Evolutionary conservation across 805 yeast genomes (phyloP).

Genomic region (Yamadazyma akitaensis): DNA sequence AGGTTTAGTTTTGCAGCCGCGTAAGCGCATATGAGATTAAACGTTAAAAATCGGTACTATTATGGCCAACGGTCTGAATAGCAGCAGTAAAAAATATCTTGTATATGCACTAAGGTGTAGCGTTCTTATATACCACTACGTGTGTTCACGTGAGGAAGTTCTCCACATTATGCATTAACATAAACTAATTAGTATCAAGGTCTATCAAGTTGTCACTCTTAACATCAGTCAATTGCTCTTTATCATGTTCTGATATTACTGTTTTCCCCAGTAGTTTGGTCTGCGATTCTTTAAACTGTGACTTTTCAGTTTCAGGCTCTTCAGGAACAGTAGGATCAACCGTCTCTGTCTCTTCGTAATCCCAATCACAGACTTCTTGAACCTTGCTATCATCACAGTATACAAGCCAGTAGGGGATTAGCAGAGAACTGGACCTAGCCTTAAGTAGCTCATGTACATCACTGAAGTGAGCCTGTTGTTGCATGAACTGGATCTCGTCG

Average conservation of each 20-base stretch:
- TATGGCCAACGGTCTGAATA: background rate
- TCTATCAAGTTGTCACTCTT: slow-evolving; percentile 1
- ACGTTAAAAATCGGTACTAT: background rate
- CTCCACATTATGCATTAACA: background rate
- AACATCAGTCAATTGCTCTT: background rate
- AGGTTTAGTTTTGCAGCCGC: background rate
- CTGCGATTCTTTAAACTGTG: background rate
- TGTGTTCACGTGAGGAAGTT: background rate
- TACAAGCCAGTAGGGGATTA: slow-evolving; percentile 3
- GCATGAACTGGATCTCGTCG: slow-evolving; percentile 4
- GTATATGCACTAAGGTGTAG: too few relatives aligned
- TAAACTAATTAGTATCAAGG: background rate
- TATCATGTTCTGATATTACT: background rate
- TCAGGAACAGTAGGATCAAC: background rate
- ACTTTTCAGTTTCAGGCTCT: background rate
- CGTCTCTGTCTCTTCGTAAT: background rate
- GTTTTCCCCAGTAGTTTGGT: background rate
- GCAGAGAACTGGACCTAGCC: background rate
- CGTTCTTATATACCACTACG: background rate
- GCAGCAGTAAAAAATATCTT: too few relatives aligned
- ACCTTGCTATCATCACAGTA: slow-evolving; percentile 10
- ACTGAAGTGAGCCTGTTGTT: slow-evolving; percentile 7
- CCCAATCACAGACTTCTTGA: background rate
- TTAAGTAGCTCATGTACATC: slow-evolving; percentile 1
- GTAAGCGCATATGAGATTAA: slow-evolving; percentile 4